Evolutionary conservation across 768 basidiomycete species (phyloP).

Genomic region (Hygrophoropsis aurantiaca): DNA sequence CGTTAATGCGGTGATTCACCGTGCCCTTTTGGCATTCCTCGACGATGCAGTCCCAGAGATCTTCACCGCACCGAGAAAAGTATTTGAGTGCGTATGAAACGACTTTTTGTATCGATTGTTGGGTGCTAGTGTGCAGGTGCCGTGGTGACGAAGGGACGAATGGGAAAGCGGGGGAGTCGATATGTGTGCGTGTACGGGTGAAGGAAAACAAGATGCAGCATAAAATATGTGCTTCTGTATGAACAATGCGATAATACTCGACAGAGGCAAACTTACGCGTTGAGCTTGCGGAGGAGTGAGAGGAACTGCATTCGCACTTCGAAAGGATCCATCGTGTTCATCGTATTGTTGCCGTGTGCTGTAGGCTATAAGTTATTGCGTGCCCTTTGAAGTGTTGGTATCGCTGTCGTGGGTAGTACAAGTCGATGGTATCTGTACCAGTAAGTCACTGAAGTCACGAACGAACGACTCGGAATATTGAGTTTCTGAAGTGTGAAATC

Average conservation of each 20-base stretch:
- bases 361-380: too few species aligned
- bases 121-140: conserved; percentile 66
- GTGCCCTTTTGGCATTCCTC: conserved; percentile 93
- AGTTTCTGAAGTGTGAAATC: too few species aligned
- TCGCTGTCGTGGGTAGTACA: too few species aligned
- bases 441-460: too few species aligned
- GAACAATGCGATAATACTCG: not conserved
- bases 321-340: conserved; percentile 58
- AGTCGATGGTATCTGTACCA: too few species aligned
- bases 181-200: not conserved
- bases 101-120: conserved; percentile 85
- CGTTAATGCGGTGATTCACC: conserved; percentile 90
- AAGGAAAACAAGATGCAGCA: not conserved
- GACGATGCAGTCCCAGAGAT: conserved; percentile 90
- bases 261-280: conserved; percentile 50
- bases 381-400: too few species aligned
- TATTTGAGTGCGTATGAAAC: conserved; percentile 85
- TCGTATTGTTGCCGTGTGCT: too few species aligned
- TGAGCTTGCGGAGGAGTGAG: conserved; percentile 56
- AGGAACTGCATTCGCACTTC: conserved; percentile 78
- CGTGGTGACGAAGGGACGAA: too few species aligned
- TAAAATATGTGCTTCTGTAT: conserved; percentile 24
- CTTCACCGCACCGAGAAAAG: conserved; percentile 82
- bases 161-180: too few species aligned
- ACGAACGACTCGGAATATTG: too few species aligned